Evolutionary conservation across 2,329 filamentous ascomycete genomes (phyloP).

Genomic region (Colletotrichum salicis): DNA sequence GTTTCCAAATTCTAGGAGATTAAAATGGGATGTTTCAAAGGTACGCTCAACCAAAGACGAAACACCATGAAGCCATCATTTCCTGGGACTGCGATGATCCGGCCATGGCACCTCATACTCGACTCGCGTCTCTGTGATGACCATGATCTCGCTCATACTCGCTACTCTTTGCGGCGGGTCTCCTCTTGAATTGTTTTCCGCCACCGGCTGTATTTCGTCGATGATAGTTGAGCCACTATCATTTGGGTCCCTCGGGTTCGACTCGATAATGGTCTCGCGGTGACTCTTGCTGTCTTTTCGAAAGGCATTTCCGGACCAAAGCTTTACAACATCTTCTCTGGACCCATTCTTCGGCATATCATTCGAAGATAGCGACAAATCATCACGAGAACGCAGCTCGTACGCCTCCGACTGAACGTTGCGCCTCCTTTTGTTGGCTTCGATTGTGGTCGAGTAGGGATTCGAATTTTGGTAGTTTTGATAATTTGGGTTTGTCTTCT

Average conservation of each 20-base stretch:
- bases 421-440: constrained; percentile 33
- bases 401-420: constrained; percentile 32
- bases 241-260: background rate
- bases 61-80: background rate
- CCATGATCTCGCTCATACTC: constrained; percentile 17
- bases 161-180: background rate
- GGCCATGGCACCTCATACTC: constrained; percentile 14
- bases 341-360: background rate
- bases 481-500: constrained; percentile 2
- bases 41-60: too few relatives aligned
- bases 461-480: constrained; percentile 8
- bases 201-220: background rate
- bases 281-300: background rate
- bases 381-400: constrained; percentile 31
- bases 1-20: too few relatives aligned
- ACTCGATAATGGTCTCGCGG: constrained; percentile 9
- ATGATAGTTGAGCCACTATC: background rate
- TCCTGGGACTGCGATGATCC: background rate
- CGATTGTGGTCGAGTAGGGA: constrained; percentile 23
- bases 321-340: constrained; percentile 19
- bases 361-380: constrained; percentile 11
- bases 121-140: constrained; percentile 29
- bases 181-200: background rate
- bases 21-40: too few relatives aligned
- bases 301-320: constrained; percentile 29